Evolutionary conservation across 306 rosid species (phyloP).

Genomic region (Styphnolobium japonicum): DNA sequence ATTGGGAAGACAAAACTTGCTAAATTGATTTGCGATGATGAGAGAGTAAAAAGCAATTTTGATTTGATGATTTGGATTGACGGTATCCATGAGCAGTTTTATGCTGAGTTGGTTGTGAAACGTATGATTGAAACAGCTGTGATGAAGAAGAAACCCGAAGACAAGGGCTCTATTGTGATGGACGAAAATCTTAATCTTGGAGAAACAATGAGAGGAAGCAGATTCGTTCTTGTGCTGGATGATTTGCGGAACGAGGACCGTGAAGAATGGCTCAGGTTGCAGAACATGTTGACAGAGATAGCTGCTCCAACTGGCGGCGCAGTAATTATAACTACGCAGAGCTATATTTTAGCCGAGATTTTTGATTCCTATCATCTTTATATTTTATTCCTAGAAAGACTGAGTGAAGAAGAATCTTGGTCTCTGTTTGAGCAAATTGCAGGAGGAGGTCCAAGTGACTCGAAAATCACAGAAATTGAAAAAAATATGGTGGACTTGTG

Average conservation of each 20-base stretch:
- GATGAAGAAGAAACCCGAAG: too few species aligned
- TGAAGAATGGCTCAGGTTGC: neutral
- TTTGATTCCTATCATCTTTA: neutral
- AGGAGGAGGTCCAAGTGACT: neutral
- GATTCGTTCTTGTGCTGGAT: neutral
- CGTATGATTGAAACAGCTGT: neutral
- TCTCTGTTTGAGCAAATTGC: neutral
- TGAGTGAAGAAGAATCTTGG: neutral
- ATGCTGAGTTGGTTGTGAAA: neutral
- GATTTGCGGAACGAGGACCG: neutral
- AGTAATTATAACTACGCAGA: neutral
- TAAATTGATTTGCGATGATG: neutral
- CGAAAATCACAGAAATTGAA: neutral
- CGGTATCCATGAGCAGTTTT: neutral
- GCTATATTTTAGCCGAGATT: neutral
- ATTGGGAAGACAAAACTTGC: neutral
- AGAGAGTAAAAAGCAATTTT: neutral
- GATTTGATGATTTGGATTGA: neutral
- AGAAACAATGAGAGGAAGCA: neutral
- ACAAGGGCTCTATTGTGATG: neutral
- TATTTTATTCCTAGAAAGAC: neutral
- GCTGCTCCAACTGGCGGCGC: neutral
- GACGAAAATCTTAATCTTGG: neutral
- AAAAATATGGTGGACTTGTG: neutral
- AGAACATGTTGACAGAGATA: neutral